Evolutionary conservation across 2,329 filamentous ascomycete species (phyloP), one percentile per base, ranked within the genome.

Genomic region (Daldinia sp.): DNA sequence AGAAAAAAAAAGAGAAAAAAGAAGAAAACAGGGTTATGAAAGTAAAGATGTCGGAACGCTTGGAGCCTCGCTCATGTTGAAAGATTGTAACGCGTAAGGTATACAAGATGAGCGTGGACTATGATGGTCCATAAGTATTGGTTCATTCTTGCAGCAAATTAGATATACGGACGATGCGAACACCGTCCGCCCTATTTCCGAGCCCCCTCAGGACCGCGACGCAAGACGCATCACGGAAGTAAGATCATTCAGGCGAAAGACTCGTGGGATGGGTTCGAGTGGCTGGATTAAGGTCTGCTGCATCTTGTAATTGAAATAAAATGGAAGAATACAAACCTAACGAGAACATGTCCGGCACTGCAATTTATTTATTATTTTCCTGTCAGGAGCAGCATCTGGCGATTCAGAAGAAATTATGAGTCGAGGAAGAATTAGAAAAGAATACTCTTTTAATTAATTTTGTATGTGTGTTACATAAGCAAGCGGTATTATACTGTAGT

Each of bases 1-100:
- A n/a, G n/a, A n/a, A n/a, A n/a, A n/a, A n/a, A n/a, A n/a, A n/a
- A n/a, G n/a, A n/a, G n/a, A n/a, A n/a, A n/a, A n/a, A n/a, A n/a
- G n/a, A n/a, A n/a, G n/a, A n/a, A n/a, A n/a, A n/a, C n/a, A n/a
- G n/a, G n/a, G n/a, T n/a, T 25, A 25, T n/a, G 13, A 51, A 51
- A 35, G 35, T 23, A 10, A n/a, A 62, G 55, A 81, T 82, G 78
- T 82, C 68, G 81, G 81, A 80, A 73, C 81, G 73, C 80, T 74
- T 68, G 81, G 81, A 83, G 81, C 81, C 81, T 78, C 81, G 79
- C 80, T 80, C 77, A 77, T 76, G 81, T 83, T n/a, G 69, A 73
- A 56, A 62, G 48, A 53, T 58, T 53, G 58, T 58, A 70, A 69
- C 43, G n/a, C n/a, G 25, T 25, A 63, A 61, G 69, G 23, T 37